A percentile compares a stretch with the other conserved stretches of the same genome.
These are phyloP conservation scores for Chalara sp. DNA, from an alignment of 2,329 filamentous ascomycete genomes.

Conservation along the genomic window DNA sequence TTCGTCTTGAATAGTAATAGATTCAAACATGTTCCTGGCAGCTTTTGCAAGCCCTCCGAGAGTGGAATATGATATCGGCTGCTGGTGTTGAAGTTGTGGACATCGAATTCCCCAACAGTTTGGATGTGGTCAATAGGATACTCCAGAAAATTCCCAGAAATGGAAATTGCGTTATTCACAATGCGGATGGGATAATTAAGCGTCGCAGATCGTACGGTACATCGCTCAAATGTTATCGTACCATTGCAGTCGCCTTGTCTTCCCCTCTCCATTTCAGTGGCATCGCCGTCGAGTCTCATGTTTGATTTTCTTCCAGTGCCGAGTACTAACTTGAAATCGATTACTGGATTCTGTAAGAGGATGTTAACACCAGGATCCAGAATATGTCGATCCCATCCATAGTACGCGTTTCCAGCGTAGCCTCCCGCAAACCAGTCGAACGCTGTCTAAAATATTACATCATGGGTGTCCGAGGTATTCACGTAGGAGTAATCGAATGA, in stretches of 20 bases:
- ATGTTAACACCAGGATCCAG: too few relatives aligned
- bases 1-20: not conserved
- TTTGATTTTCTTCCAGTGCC: not conserved
- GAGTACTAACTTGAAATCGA: not conserved
- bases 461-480: too few relatives aligned
- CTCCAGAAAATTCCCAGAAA: not conserved
- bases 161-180: not conserved
- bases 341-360: not conserved
- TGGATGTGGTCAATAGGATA: constrained; percentile 1
- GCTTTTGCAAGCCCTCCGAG: constrained; percentile 1
- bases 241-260: not conserved
- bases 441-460: too few relatives aligned
- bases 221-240: not conserved
- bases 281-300: not conserved
- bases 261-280: too few relatives aligned
- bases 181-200: constrained; percentile 1
- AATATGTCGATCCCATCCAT: too few relatives aligned
- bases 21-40: constrained; percentile 1
- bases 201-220: constrained; percentile 1
- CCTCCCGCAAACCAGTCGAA: too few relatives aligned
- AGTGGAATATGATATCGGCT: not conserved
- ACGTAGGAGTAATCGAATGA: too few relatives aligned
- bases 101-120: not conserved
- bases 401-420: too few relatives aligned
- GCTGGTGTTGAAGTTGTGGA: not conserved